phyloP scores from a whole-genome alignment of 1,284 basidiomycete species.

The Bjerkandera adusta region DNA sequence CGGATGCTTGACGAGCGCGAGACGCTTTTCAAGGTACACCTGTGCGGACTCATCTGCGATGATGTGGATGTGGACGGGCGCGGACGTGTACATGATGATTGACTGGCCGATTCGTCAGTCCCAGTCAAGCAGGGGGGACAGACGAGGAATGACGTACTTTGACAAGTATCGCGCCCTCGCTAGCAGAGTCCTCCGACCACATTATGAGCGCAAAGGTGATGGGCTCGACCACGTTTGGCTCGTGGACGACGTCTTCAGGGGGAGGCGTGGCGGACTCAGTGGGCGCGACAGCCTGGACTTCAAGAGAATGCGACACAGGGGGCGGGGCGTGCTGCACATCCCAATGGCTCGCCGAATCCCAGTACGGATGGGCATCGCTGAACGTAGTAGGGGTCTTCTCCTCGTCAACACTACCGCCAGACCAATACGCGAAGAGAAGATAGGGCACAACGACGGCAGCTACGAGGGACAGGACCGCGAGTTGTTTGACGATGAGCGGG shows the following conservation, averaged over 20 bases:
- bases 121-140: neutral
- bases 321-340: neutral
- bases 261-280: neutral
- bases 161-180: conserved; percentile 10
- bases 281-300: neutral
- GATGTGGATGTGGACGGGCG: conserved; percentile 44
- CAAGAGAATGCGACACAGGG: neutral
- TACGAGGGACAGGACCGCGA: conserved; percentile 4
- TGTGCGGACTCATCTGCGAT: conserved; percentile 42
- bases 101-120: conserved; percentile 29
- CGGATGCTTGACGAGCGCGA: conserved; percentile 37
- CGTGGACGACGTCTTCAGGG: neutral
- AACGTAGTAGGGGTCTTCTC: too few species aligned
- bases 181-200: conserved; percentile 12
- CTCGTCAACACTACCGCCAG: too few species aligned
- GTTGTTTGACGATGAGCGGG: conserved; percentile 5
- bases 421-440: too few species aligned
- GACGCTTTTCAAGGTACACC: conserved; percentile 33
- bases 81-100: conserved; percentile 42
- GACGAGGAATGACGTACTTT: conserved; percentile 5
- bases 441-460: conserved; percentile 11
- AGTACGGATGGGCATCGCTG: too few species aligned
- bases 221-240: neutral
- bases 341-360: neutral
- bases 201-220: conserved; percentile 10